These are phyloP conservation scores for Apiotrichum siamense DNA, from an alignment of 1,284 basidiomycete genomes.

Conservation along the genomic window DNA sequence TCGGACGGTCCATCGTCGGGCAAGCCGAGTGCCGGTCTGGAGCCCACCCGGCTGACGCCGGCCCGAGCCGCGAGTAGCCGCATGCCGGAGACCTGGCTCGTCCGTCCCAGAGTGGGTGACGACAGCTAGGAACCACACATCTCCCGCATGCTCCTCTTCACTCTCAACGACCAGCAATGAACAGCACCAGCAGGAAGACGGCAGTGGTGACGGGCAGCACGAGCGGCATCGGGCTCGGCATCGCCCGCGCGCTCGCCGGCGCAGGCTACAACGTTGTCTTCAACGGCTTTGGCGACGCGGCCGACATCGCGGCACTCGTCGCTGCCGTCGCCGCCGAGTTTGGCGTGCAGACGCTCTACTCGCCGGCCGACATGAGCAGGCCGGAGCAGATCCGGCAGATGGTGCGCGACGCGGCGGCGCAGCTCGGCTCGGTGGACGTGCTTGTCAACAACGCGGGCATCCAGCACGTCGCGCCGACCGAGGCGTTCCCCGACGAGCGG, in stretches of 20 bases:
- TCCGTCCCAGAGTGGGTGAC: too few species aligned
- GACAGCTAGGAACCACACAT: too few species aligned
- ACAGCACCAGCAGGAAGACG: background rate
- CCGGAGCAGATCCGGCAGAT: slow-evolving; percentile 1
- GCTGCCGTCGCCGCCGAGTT: background rate
- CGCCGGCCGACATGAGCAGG: slow-evolving; percentile 3
- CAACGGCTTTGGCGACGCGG: slow-evolving; percentile 52
- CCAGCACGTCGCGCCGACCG: background rate
- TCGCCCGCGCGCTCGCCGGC: slow-evolving; percentile 60
- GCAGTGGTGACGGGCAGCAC: slow-evolving; percentile 64
- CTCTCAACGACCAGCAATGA: too few species aligned
- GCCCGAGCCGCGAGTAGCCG: too few species aligned
- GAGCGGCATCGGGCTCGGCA: slow-evolving; percentile 65
- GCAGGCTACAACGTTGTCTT: slow-evolving; percentile 86
- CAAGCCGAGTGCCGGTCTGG: too few species aligned
- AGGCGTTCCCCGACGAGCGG: slow-evolving; percentile 2
- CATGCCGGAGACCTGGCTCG: too few species aligned
- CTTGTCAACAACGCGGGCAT: slow-evolving; percentile 13
- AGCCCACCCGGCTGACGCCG: too few species aligned
- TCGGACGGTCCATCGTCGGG: too few species aligned
- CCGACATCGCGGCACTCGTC: background rate
- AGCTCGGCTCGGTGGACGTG: slow-evolving; percentile 2
- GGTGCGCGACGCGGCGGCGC: background rate
- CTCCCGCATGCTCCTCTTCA: too few species aligned
- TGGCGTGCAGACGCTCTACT: background rate